Base-by-base conservation (phyloP, 371 early-diverging fungal genomes). In the Rhizopus arrhizus region DNA sequence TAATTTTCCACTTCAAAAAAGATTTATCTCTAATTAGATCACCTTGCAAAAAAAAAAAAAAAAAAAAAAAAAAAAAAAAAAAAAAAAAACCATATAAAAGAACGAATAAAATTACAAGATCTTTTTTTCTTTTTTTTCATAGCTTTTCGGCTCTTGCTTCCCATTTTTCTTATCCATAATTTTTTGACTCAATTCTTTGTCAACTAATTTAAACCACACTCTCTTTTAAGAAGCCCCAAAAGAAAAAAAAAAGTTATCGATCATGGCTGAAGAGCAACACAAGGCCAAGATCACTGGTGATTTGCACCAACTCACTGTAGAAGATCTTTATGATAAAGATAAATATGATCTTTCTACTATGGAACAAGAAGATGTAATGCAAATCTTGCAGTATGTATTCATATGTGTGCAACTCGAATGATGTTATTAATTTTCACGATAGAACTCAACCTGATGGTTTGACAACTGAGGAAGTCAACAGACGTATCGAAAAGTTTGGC, bases 321-420 rank as follows among this genome's bases (percentile, higher is more conserved):
- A 87, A 56, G 88, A 89, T 61, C 81, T 89, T 49, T 89, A 89
- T 72, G 85, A 89, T 75, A 89, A 89, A 81, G 89, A 89, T 49
- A 87, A 87, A 75, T 88, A 81, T 64, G 89, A 89, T 66, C 78
- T 89, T 65, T 87, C 87, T 43, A 89, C 89, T 61, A 87, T 89
- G 89, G 88, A 87, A 58, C 83, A 83, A 58, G 80, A 76, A 54
- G 82, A 87, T 61, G 86, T 89, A 38, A 86, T 85, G 73, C 82
- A 85, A 66, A 67, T 89, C 29, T 78, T 89, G 55, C 87, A 89
- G 78, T 78, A 73, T 46, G 75, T 68, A 65, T 53, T 48, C 38
- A 3, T 31, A 32, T 43, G 33, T 49, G 42, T 47, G 9, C 22
- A 53, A 41, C 49, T 9, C n/a, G 43, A 13, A 43, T 43, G 11